phyloP scores from a whole-genome alignment of 257 asterid genomes.

The Avicennia marina region DNA sequence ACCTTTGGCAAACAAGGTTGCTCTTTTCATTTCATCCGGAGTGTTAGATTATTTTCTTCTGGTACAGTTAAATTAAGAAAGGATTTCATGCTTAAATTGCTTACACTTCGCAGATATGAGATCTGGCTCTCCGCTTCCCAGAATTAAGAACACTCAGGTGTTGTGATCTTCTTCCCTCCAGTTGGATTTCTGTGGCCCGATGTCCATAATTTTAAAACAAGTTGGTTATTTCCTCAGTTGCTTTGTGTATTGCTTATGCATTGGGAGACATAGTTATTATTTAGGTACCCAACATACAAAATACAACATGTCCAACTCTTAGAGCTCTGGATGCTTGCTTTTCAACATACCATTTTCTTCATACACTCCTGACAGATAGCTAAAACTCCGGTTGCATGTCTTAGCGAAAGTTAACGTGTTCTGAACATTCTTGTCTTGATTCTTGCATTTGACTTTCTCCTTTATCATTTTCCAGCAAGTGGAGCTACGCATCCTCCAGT shows the following conservation, averaged over 20 bases:
- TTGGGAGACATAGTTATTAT: conserved; percentile 17
- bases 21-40: background rate
- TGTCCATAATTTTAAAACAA: conserved; percentile 19
- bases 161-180: conserved; percentile 75
- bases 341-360: conserved; percentile 89
- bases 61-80: background rate
- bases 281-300: conserved; percentile 96
- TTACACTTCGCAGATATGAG: conserved; percentile 50
- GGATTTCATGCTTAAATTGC: background rate
- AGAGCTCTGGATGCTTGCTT: conserved; percentile 90
- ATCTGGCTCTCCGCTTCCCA: conserved; percentile 59
- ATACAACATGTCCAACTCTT: conserved; percentile 86
- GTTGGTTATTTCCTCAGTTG: background rate
- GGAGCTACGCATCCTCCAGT: conserved; percentile 41
- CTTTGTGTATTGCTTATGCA: background rate
- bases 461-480: conserved; percentile 39
- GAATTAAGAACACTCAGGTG: conserved; percentile 73
- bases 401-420: background rate
- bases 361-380: conserved; percentile 64
- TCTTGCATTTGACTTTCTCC: background rate
- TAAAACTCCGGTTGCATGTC: background rate
- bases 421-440: background rate
- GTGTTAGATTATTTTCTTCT: background rate
- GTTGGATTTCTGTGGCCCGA: conserved; percentile 99
- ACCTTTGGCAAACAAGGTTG: conserved; percentile 72